Percentiles rank a stretch among this genome's conserved stretches.
phyloP scores from a whole-genome alignment of 371 early-diverging fungal species.

The Mucor mucedo region DNA sequence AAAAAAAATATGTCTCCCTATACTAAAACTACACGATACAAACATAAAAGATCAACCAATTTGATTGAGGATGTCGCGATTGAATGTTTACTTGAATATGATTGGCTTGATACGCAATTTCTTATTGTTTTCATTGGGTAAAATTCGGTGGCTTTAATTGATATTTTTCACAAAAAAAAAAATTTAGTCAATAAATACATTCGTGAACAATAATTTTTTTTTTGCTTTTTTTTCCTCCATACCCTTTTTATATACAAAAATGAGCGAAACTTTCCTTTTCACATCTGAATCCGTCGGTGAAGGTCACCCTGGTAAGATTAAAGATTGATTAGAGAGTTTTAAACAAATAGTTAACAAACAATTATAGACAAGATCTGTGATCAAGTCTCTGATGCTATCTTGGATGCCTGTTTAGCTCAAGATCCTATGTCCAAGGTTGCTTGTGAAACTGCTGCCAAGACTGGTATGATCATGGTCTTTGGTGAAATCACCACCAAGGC shows the following conservation, averaged over 20 bases:
- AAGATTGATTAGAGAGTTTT: neutral
- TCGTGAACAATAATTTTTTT: neutral
- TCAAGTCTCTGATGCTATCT: slow-evolving; percentile 98
- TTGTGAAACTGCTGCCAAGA: slow-evolving; percentile 99
- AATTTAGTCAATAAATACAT: slow-evolving; percentile 7
- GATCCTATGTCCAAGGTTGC: slow-evolving; percentile 99
- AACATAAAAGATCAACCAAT: slow-evolving; percentile 21
- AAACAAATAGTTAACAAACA: neutral
- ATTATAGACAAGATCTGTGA: slow-evolving; percentile 98
- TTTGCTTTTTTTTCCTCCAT: slow-evolving; percentile 11
- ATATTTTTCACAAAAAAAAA: slow-evolving; percentile 15
- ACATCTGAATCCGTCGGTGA: slow-evolving; percentile 99
- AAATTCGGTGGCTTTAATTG: slow-evolving; percentile 22
- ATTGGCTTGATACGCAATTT: slow-evolving; percentile 26
- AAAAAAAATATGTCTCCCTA: neutral
- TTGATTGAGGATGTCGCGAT: slow-evolving; percentile 33
- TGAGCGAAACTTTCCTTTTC: slow-evolving; percentile 88
- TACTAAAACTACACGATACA: neutral
- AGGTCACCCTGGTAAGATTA: slow-evolving; percentile 93
- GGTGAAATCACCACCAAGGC: slow-evolving; percentile 99
- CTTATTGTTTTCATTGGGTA: slow-evolving; percentile 12
- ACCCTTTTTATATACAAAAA: slow-evolving; percentile 17
- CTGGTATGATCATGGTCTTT: slow-evolving; percentile 99
- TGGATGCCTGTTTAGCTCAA: slow-evolving; percentile 96
- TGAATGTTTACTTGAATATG: slow-evolving; percentile 5